These are phyloP conservation scores for Fusarium temperatum DNA, from an alignment of 2,329 filamentous ascomycete species.

Conservation along the genomic window DNA sequence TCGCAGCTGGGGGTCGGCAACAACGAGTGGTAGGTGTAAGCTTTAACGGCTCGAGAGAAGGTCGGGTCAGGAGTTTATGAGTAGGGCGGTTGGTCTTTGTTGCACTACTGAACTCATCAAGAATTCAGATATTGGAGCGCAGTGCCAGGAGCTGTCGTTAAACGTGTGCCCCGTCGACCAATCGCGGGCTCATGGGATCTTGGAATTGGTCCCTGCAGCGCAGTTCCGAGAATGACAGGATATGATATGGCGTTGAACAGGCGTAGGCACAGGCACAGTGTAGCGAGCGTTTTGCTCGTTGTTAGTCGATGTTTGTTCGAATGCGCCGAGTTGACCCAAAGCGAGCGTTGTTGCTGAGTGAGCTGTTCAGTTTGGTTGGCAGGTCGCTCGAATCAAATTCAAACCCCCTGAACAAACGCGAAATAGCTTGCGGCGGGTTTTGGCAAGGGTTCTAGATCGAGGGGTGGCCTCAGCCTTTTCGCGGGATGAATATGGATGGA, in stretches of 20 bases:
- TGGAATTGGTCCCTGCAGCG: conserved; percentile 21
- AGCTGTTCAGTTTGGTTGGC: conserved; percentile 36
- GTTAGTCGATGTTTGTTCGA: conserved; percentile 4
- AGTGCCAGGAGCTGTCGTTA: conserved; percentile 34
- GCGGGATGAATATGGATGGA: conserved; percentile 24
- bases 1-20: conserved; percentile 36
- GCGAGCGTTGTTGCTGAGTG: conserved; percentile 28
- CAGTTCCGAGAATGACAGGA: not conserved
- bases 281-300: not conserved
- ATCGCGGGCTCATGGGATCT: conserved; percentile 42
- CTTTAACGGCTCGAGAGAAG: conserved; percentile 14
- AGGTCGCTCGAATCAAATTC: conserved; percentile 25
- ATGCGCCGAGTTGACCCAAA: not conserved
- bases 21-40: conserved; percentile 10
- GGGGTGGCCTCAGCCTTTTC: conserved; percentile 44
- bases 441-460: conserved; percentile 44
- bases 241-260: not conserved
- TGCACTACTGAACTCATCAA: conserved; percentile 43
- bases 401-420: conserved; percentile 46
- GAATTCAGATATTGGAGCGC: conserved; percentile 33
- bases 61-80: conserved; percentile 7
- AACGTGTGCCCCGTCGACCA: conserved; percentile 37
- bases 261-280: not conserved
- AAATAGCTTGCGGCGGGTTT: conserved; percentile 37
- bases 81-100: conserved; percentile 22